Conservation (phyloP, 1,284 basidiomycete species). For the Ceratobasidium sp. region DNA sequence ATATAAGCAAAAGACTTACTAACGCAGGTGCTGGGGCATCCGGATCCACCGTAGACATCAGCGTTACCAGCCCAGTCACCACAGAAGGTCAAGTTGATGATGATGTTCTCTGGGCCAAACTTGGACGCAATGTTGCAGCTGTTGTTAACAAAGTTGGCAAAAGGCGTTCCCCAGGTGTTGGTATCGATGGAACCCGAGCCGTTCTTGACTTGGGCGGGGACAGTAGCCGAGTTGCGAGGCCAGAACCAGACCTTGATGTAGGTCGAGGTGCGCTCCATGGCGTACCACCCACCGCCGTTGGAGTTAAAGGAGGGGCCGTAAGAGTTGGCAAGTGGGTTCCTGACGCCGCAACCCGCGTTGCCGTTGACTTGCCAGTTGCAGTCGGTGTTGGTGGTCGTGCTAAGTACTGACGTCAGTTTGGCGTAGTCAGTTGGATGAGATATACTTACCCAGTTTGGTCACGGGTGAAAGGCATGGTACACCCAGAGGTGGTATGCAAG, state of each 20-base stretch:
- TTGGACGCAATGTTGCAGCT: constrained; percentile 53
- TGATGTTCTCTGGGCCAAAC: constrained; percentile 57
- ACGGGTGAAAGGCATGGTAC: constrained; percentile 62
- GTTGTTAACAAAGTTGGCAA: constrained; percentile 55
- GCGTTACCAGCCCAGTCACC: constrained; percentile 53
- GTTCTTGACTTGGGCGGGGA: constrained; percentile 56
- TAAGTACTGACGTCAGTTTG: constrained; percentile 42
- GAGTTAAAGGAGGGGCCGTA: constrained; percentile 68
- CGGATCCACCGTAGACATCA: constrained; percentile 45
- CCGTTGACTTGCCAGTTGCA: constrained; percentile 63
- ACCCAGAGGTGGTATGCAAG: constrained; percentile 66
- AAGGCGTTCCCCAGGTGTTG: constrained; percentile 56
- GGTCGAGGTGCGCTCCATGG: constrained; percentile 57
- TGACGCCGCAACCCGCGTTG: constrained; percentile 73
- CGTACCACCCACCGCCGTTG: constrained; percentile 68
- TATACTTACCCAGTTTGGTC: constrained; percentile 58
- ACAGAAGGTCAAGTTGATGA: constrained; percentile 54
- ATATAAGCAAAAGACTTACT: constrained; percentile 28
- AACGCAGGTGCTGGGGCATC: constrained; percentile 44
- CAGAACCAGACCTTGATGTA: constrained; percentile 68
- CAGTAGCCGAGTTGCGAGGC: constrained; percentile 53
- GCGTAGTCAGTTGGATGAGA: background rate
- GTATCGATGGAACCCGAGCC: constrained; percentile 56
- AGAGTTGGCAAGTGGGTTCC: constrained; percentile 52
- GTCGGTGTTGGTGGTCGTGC: constrained; percentile 52